Evolutionary conservation across 2,329 filamentous ascomycete genomes (phyloP).

Genomic region (Aureobasidium subglaciale): DNA sequence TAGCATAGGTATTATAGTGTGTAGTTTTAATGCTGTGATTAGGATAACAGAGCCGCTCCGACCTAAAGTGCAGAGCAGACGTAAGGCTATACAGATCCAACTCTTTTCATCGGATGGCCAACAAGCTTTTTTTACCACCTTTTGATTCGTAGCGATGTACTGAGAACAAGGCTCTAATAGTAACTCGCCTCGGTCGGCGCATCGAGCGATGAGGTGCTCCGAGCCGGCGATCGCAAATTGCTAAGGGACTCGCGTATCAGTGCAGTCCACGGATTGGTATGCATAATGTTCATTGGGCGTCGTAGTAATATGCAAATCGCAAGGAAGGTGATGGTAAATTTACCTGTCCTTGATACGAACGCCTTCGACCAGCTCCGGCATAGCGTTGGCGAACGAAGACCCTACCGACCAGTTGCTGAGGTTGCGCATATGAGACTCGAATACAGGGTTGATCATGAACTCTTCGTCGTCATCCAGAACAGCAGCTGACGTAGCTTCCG

Average conservation of each 20-base stretch:
- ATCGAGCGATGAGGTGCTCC: not conserved
- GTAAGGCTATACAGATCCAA: not conserved
- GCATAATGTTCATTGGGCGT: not conserved
- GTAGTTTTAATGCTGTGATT: too few relatives aligned
- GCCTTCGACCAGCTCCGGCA: conserved; percentile 27
- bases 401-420: conserved; percentile 71
- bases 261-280: not conserved
- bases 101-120: not conserved
- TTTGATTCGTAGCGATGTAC: not conserved
- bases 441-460: conserved; percentile 76
- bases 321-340: conserved; percentile 1
- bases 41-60: too few relatives aligned
- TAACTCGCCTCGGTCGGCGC: not conserved
- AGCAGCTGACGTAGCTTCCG: conserved; percentile 13
- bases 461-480: conserved; percentile 45
- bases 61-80: not conserved
- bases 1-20: too few relatives aligned
- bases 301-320: not conserved
- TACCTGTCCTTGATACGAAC: conserved; percentile 23
- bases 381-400: conserved; percentile 21
- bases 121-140: not conserved
- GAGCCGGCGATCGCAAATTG: not conserved
- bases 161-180: not conserved
- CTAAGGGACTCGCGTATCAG: not conserved
- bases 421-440: conserved; percentile 69